Conservation (phyloP, 2,329 filamentous ascomycete species). For the Periglandula ipomoeae region DNA sequence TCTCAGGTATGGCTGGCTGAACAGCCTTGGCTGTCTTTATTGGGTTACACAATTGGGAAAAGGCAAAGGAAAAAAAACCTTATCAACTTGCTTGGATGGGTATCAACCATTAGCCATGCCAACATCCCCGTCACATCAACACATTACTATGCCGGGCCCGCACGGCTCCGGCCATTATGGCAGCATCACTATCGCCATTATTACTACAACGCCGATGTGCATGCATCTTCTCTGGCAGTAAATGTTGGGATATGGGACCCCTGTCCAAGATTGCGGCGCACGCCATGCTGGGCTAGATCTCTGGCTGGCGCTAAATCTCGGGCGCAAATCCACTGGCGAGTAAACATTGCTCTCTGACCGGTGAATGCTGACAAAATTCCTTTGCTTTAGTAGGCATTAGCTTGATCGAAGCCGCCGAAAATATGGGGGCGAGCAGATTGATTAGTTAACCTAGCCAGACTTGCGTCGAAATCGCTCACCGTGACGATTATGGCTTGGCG, state of each 20-base stretch:
- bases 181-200: neutral
- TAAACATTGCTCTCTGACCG: too few relatives aligned
- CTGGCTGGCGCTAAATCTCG: neutral
- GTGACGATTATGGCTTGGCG: neutral
- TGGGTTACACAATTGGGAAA: neutral
- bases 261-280: neutral
- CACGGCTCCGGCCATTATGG: neutral
- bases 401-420: neutral
- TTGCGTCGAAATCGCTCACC: neutral
- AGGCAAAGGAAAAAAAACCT: neutral
- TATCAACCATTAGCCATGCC: neutral
- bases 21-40: neutral
- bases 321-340: neutral
- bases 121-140: neutral
- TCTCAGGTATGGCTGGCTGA: neutral
- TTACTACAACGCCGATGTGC: neutral
- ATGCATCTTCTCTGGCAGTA: neutral
- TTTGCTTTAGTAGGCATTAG: too few relatives aligned
- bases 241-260: neutral
- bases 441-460: too few relatives aligned
- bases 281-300: neutral
- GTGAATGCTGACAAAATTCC: too few relatives aligned
- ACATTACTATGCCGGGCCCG: neutral
- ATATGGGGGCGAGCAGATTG: too few relatives aligned
- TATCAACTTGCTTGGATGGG: neutral